Percentiles rank a stretch among this genome's conserved stretches.
Evolutionary conservation across 768 basidiomycete species (phyloP).

Genomic region (Amanita rubescens): DNA sequence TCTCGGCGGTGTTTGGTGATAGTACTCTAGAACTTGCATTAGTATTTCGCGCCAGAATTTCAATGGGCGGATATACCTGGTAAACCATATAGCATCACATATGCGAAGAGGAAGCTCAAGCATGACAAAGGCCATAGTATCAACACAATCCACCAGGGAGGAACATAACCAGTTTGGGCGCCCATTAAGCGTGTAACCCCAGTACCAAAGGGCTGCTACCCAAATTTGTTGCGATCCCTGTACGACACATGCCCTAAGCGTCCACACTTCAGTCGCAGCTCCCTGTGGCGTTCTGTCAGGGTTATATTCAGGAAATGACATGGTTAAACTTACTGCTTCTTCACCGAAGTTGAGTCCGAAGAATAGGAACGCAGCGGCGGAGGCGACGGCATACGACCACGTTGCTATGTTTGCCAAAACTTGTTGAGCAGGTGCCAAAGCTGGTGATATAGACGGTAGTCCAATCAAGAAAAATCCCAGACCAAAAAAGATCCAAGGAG

Average conservation of each 20-base stretch:
- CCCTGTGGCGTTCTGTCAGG: slow-evolving; percentile 38
- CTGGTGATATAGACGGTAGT: slow-evolving; percentile 63
- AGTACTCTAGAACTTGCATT: slow-evolving; percentile 53
- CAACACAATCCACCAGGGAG: slow-evolving; percentile 83
- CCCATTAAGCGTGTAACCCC: slow-evolving; percentile 77
- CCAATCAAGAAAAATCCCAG: slow-evolving; percentile 89
- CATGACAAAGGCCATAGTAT: slow-evolving; percentile 77
- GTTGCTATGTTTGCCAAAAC: slow-evolving; percentile 71
- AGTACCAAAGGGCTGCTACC: slow-evolving; percentile 95
- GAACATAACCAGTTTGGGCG: slow-evolving; percentile 38
- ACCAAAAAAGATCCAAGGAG: slow-evolving; percentile 89
- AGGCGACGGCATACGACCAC: slow-evolving; percentile 87
- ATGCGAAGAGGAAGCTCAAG: slow-evolving; percentile 70
- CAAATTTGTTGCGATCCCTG: slow-evolving; percentile 95
- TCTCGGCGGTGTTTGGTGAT: slow-evolving; percentile 88
- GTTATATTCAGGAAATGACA: background rate
- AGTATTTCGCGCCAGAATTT: background rate
- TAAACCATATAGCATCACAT: slow-evolving; percentile 78
- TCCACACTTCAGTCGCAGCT: slow-evolving; percentile 94
- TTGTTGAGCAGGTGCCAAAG: slow-evolving; percentile 55
- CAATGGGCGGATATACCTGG: slow-evolving; percentile 48
- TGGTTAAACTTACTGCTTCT: slow-evolving; percentile 61
- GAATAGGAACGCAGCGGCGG: slow-evolving; percentile 89
- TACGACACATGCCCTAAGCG: slow-evolving; percentile 82
- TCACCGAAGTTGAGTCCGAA: slow-evolving; percentile 97